These are phyloP conservation scores for Eimeria maxima DNA, from an alignment of 169 alveolate genomes.

Conservation along the genomic window DNA sequence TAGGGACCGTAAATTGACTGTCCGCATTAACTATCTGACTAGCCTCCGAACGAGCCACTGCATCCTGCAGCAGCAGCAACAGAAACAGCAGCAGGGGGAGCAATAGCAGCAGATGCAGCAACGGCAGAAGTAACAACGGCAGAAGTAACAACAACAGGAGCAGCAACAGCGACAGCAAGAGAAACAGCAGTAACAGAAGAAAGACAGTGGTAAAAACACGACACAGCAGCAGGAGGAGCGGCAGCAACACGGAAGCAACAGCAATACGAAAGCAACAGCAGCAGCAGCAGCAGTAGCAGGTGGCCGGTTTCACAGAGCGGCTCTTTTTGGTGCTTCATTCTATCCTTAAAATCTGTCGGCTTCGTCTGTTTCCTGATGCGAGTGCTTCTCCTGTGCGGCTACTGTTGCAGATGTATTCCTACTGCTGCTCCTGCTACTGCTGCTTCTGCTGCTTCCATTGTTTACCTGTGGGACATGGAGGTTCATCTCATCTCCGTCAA, in stretches of 20 bases:
- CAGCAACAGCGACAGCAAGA: not conserved
- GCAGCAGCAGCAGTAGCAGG: too few relatives aligned
- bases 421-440: not conserved
- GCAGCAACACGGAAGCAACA: too few relatives aligned
- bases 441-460: not conserved
- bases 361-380: not conserved
- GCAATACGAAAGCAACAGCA: too few relatives aligned
- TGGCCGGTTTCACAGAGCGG: too few relatives aligned
- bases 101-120: not conserved
- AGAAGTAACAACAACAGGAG: slow-evolving; percentile 40
- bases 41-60: slow-evolving; percentile 98
- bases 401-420: not conserved
- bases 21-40: slow-evolving; percentile 96
- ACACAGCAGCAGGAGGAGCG: too few relatives aligned
- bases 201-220: too few relatives aligned
- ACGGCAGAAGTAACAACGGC: not conserved
- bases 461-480: slow-evolving; percentile 96
- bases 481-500: slow-evolving; percentile 99
- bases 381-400: not conserved
- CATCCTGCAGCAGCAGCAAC: slow-evolving; percentile 88
- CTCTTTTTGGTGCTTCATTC: not conserved
- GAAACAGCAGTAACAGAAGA: not conserved
- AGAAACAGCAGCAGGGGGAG: not conserved
- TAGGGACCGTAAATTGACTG: slow-evolving; percentile 97
- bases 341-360: not conserved